phyloP scores from a whole-genome alignment of 2,329 filamentous ascomycete species.

The Penicillium digitatum region DNA sequence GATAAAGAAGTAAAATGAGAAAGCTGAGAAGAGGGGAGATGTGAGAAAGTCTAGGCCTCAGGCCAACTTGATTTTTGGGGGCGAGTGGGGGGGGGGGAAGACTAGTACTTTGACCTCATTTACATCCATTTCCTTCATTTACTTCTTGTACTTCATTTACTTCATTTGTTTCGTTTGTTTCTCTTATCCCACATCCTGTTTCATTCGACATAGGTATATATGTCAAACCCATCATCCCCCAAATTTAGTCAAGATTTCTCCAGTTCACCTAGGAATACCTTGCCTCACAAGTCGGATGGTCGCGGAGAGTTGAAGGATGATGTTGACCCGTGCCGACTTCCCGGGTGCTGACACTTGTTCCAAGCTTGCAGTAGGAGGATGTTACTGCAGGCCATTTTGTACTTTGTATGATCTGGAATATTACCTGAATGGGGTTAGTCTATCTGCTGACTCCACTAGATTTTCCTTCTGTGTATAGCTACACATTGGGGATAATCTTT shows the following conservation, averaged over 20 bases:
- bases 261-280: neutral
- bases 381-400: neutral
- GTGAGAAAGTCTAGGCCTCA: conserved; percentile 16
- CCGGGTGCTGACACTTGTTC: too few relatives aligned
- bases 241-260: neutral
- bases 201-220: neutral
- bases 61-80: conserved; percentile 14
- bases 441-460: neutral
- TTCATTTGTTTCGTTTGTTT: too few relatives aligned
- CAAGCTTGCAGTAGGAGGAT: neutral
- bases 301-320: neutral
- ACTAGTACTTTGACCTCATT: neutral
- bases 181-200: too few relatives aligned
- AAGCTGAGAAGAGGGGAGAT: conserved; percentile 13
- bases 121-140: neutral
- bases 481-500: neutral
- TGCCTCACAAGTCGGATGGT: conserved; percentile 1
- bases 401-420: conserved; percentile 18
- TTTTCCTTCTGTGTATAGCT: neutral
- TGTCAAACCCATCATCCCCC: neutral
- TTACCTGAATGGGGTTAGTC: conserved; percentile 19
- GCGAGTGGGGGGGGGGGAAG: conserved; percentile 9
- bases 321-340: conserved; percentile 2
- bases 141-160: neutral
- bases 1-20: conserved; percentile 3